These are phyloP conservation scores for Porogramme epimiltina DNA, from an alignment of 1,284 basidiomycete species.

Conservation along the genomic window DNA sequence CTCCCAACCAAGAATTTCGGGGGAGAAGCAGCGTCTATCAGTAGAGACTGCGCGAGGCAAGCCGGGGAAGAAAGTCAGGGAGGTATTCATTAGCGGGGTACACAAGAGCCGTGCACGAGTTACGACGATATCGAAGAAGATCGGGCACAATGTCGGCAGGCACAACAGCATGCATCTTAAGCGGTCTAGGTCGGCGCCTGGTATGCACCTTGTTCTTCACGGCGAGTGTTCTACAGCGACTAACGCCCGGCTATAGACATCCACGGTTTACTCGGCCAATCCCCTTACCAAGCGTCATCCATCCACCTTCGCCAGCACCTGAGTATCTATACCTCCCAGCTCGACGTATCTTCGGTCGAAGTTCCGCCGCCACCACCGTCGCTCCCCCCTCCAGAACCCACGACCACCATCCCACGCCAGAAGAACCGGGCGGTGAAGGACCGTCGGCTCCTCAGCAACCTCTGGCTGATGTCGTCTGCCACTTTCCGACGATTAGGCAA, in stretches of 20 bases:
- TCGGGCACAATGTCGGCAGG: conserved; percentile 66
- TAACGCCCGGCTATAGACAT: conserved; percentile 49
- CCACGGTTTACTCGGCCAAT: conserved; percentile 58
- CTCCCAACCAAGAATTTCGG: conserved; percentile 9
- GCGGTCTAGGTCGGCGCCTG: conserved; percentile 64
- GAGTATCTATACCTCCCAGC: conserved; percentile 42
- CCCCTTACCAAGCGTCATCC: conserved; percentile 81
- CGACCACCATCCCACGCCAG: conserved; percentile 41
- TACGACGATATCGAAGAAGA: conserved; percentile 74
- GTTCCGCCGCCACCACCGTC: conserved; percentile 39
- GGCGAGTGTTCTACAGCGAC: neutral
- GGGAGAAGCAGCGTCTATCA: conserved; percentile 26
- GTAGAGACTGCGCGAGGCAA: conserved; percentile 28
- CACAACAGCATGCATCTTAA: conserved; percentile 50
- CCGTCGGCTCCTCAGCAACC: conserved; percentile 75
- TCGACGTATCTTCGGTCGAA: conserved; percentile 29
- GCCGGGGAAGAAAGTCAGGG: conserved; percentile 66
- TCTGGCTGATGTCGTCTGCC: conserved; percentile 95
- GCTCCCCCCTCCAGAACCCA: conserved; percentile 38
- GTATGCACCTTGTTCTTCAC: conserved; percentile 36
- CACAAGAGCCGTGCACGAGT: conserved; percentile 73
- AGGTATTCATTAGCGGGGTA: conserved; percentile 71
- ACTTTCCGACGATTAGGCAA: conserved; percentile 90
- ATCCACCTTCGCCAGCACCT: conserved; percentile 78
- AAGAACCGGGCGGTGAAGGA: conserved; percentile 59